Base-by-base conservation (phyloP, 345 rosid genomes). In the Lepidium aucheri region DNA sequence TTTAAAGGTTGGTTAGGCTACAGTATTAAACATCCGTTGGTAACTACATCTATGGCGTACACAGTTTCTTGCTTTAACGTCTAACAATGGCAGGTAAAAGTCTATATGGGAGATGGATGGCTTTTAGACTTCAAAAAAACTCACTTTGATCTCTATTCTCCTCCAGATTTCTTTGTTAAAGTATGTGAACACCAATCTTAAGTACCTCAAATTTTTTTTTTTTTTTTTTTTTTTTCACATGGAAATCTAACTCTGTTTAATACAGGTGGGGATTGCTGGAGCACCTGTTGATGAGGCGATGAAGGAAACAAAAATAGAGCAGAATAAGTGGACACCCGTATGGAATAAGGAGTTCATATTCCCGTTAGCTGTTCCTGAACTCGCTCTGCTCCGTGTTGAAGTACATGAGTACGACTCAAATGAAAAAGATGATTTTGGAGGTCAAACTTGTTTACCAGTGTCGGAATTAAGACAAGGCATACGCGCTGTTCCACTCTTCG, bases 21-120 rank as follows among this genome's bases (percentile, higher is more conserved):
- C 17, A 28, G 24, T 32, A 8, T 51, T 28, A 24, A 43, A 51
- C 53, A 35, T 45, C 40, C 8, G 9, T 39, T 18, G 52, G 11
- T 26, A 39, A 3, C 9, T 53, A 11, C 50, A 18, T 67, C 1
- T 49, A 26, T 44, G 34, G n/a, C 16, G 9, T 42, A 34, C 17
- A 38, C 30, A n/a, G 14, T 45, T 5, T 11, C 38, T 67, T 56
- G 50, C 34, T 57, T 28, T 57, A 58, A 51, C 67, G 36, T 59
- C 30, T 65, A 46, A 53, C 7, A 49, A 51, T 54, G 33, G 8
- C 69, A 91, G 97, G 94, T 89, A 53, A 90, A 80, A 75, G 86
- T 88, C 9, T 85, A 68, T 30, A 79, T 86, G 92, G 96, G 99
- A 65, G 96, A 93, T 62, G 99, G 97, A 53, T 93, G 97, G 99